A percentile compares a stretch with the other conserved stretches of the same genome.
These are phyloP conservation scores for Gossypium schwendimanii DNA, from an alignment of 441 rosid genomes.

Conservation along the genomic window DNA sequence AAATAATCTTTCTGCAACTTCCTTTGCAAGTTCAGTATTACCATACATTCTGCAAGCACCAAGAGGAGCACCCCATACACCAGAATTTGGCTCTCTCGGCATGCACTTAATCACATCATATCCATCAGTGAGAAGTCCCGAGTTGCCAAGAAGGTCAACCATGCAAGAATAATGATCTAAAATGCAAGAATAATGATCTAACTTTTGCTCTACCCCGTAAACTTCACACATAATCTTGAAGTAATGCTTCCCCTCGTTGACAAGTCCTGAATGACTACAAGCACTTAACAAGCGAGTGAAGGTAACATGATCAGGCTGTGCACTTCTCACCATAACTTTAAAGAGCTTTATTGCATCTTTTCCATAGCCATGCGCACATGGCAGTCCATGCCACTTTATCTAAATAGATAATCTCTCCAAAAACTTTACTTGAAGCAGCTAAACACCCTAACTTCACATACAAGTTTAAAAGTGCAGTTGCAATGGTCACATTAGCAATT, in stretches of 20 bases:
- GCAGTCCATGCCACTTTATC: constrained; percentile 58
- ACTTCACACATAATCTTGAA: constrained; percentile 33
- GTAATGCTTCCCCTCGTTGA: constrained; percentile 40
- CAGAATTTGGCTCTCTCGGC: constrained; percentile 47
- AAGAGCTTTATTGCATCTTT: constrained; percentile 39
- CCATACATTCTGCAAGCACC: constrained; percentile 45
- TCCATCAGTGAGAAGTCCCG: constrained; percentile 39
- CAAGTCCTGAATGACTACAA: constrained; percentile 52
- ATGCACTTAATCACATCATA: constrained; percentile 30
- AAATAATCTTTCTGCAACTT: constrained; percentile 41
- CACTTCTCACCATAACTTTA: constrained; percentile 33
- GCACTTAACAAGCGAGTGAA: constrained; percentile 52
- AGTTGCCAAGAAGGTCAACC: constrained; percentile 52
- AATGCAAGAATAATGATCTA: too few relatives aligned
- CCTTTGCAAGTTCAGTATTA: constrained; percentile 27
- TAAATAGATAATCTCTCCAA: constrained; percentile 28
- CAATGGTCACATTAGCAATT: constrained; percentile 14
- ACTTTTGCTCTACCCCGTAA: constrained; percentile 28
- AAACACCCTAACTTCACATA: constrained; percentile 43
- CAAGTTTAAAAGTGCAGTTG: constrained; percentile 33
- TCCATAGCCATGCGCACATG: constrained; percentile 45
- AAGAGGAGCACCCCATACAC: constrained; percentile 53
- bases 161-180: constrained; percentile 50
- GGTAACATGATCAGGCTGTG: constrained; percentile 49
- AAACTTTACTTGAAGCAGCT: constrained; percentile 27